Evolutionary conservation across 225 moss, liverwort and hornwort genomes (phyloP).

Genomic region (Sphagnum tenellum): DNA sequence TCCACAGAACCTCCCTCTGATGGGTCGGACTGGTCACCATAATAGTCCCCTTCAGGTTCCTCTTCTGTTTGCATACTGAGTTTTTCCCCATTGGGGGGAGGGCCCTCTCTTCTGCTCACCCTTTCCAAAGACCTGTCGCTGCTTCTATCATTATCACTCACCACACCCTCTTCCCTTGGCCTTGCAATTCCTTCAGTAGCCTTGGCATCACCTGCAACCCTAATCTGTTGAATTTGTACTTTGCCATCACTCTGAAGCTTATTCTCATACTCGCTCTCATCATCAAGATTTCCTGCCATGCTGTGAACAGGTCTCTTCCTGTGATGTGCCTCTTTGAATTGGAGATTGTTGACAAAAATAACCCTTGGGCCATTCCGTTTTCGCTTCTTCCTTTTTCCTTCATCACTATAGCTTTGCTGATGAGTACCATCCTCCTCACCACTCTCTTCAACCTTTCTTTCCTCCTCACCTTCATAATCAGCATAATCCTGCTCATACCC

Average conservation of each 20-base stretch:
- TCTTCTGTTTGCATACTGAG: constrained; percentile 4
- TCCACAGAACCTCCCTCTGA: constrained; percentile 14
- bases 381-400: constrained; percentile 39
- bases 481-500: no score
- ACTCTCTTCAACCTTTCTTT: no score
- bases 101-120: constrained; percentile 9
- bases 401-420: constrained; percentile 12
- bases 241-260: constrained; percentile 6
- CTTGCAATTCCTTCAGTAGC: constrained; percentile 1
- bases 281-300: constrained; percentile 33
- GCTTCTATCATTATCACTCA: constrained; percentile 8
- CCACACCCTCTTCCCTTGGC: constrained; percentile 10
- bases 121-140: not conserved
- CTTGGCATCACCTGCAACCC: constrained; percentile 12
- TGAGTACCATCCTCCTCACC: no score
- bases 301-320: constrained; percentile 44
- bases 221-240: constrained; percentile 6
- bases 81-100: not conserved
- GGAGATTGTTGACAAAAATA: constrained; percentile 72
- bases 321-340: constrained; percentile 55
- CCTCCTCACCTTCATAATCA: no score
- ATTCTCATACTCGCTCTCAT: constrained; percentile 5
- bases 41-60: constrained; percentile 8
- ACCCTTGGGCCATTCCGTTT: constrained; percentile 62
- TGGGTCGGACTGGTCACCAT: constrained; percentile 8